A percentile compares a stretch with the other conserved stretches of the same genome.
phyloP scores from a whole-genome alignment of 2,329 filamentous ascomycete species.

The Claviceps fusiformis region DNA sequence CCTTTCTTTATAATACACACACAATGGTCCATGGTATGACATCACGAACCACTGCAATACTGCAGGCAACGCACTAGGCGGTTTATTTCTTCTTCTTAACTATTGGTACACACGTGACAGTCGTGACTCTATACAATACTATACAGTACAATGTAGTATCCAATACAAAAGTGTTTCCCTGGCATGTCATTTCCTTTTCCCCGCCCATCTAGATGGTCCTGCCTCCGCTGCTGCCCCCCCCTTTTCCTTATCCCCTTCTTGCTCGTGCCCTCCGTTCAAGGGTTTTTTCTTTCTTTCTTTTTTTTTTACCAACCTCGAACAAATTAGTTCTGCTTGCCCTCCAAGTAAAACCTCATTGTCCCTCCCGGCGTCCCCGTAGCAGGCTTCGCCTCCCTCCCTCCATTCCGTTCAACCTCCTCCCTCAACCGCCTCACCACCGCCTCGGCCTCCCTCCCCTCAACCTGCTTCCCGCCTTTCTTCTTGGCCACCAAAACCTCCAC shows the following conservation, averaged over 20 bases:
- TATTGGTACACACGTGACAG: neutral
- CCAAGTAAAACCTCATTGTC: conserved; percentile 29
- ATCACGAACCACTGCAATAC: neutral
- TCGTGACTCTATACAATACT: neutral
- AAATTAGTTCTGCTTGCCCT: conserved; percentile 15
- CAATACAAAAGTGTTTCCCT: neutral
- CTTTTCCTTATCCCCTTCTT: too few relatives aligned
- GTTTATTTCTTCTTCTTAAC: neutral
- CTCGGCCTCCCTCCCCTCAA: conserved; percentile 47
- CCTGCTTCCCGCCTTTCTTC: conserved; percentile 47
- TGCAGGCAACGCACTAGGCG: neutral
- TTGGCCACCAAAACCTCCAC: conserved; percentile 61
- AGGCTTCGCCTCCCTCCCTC: conserved; percentile 29
- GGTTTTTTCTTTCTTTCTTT: too few relatives aligned
- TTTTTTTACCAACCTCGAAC: too few relatives aligned
- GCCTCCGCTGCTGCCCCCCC: too few relatives aligned
- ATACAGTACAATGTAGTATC: neutral
- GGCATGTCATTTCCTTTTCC: neutral
- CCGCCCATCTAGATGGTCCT: too few relatives aligned
- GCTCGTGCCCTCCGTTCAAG: too few relatives aligned
- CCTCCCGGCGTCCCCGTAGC: conserved; percentile 31
- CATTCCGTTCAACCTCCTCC: conserved; percentile 20
- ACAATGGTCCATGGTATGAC: neutral
- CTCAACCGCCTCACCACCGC: conserved; percentile 34
- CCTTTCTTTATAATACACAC: neutral